A percentile compares a stretch with the other conserved stretches of the same genome.
phyloP scores from a whole-genome alignment of 1,284 basidiomycete genomes.

The Phlebopus sp. region DNA sequence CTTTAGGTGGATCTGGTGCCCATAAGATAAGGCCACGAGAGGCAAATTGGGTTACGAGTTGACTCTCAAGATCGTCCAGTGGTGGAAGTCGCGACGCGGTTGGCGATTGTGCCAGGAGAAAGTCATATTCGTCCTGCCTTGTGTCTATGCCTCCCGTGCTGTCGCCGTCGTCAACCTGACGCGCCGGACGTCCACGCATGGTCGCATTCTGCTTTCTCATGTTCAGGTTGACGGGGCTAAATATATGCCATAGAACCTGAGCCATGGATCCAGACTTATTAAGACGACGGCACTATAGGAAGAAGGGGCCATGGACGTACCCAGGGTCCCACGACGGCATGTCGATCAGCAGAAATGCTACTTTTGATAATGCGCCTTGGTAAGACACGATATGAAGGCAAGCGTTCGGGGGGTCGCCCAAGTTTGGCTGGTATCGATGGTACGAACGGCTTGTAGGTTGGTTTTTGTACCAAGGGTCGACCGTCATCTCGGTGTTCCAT shows the following conservation, averaged over 20 bases:
- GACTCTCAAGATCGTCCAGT: conserved; percentile 42
- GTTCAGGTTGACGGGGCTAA: conserved; percentile 38
- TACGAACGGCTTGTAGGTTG: conserved; percentile 33
- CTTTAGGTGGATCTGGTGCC: conserved; percentile 15
- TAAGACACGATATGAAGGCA: conserved; percentile 52
- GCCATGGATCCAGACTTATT: conserved; percentile 6
- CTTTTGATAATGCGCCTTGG: conserved; percentile 40
- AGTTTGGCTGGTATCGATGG: conserved; percentile 32
- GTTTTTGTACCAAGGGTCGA: conserved; percentile 37
- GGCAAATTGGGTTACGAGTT: conserved; percentile 38
- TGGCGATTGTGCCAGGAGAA: conserved; percentile 40
- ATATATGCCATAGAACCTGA: conserved; percentile 48
- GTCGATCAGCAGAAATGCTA: conserved; percentile 46
- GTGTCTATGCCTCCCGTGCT: conserved; percentile 12
- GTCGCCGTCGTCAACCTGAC: conserved; percentile 13
- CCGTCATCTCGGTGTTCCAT: conserved; percentile 21
- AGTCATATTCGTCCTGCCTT: conserved; percentile 43
- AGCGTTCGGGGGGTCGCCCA: conserved; percentile 31
- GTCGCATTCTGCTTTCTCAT: conserved; percentile 34
- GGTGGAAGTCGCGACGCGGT: conserved; percentile 32
- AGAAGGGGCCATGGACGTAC: conserved; percentile 35
- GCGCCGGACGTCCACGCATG: conserved; percentile 28
- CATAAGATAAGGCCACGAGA: conserved; percentile 45
- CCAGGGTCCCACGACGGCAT: conserved; percentile 50
- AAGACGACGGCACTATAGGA: neutral